A percentile compares a stretch with the other conserved stretches of the same genome.
Conservation (phyloP, 495 filamentous ascomycete species). For the Neurospora sublineolata region DNA sequence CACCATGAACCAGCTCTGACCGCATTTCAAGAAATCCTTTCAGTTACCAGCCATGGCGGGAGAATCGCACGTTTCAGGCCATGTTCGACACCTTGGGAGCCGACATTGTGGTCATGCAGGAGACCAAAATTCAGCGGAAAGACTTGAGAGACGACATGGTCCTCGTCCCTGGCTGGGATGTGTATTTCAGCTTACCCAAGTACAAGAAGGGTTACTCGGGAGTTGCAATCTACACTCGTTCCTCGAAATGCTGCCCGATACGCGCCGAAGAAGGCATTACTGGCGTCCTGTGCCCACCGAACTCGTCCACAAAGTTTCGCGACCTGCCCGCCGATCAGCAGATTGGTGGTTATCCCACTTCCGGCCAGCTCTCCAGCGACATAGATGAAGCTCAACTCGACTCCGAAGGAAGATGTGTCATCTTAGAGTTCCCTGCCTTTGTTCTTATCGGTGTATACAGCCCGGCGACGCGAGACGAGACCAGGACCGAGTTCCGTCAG, state of each 20-base stretch:
- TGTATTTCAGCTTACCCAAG: conserved; percentile 83
- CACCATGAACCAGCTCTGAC: not conserved
- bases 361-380: conserved; percentile 48
- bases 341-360: conserved; percentile 83
- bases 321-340: conserved; percentile 66
- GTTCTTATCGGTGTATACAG: conserved; percentile 84
- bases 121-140: conserved; percentile 92
- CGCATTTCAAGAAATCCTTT: conserved; percentile 66
- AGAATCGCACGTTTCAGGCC: conserved; percentile 72
- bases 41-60: conserved; percentile 87
- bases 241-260: conserved; percentile 76
- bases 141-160: conserved; percentile 95
- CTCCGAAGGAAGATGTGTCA: conserved; percentile 80
- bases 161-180: conserved; percentile 89
- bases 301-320: conserved; percentile 60
- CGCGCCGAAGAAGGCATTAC: conserved; percentile 89
- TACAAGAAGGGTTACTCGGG: conserved; percentile 98
- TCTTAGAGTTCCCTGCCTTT: conserved; percentile 94
- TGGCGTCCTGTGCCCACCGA: conserved; percentile 67
- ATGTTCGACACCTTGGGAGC: conserved; percentile 95
- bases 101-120: conserved; percentile 91
- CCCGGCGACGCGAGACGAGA: conserved; percentile 77
- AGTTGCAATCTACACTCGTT: conserved; percentile 90
- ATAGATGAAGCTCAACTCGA: conserved; percentile 66
- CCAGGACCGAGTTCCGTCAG: conserved; percentile 71